Conservation (phyloP, 768 basidiomycete species). For the Krasilnikovozyma curviuscula region DNA sequence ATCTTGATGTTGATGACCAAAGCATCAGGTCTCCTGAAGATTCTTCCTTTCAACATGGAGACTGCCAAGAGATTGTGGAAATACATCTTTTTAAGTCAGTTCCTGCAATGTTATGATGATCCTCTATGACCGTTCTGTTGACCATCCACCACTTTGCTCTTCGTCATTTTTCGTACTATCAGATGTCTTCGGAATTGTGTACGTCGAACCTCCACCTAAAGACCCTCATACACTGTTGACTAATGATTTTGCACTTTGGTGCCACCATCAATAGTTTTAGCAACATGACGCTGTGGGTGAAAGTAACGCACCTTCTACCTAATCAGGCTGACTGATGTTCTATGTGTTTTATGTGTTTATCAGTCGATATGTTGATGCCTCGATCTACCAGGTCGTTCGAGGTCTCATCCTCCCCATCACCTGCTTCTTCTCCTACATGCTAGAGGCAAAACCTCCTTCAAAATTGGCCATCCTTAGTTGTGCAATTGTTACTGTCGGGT, state of each 20-base stretch:
- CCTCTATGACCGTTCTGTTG: background rate
- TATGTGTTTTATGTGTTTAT: constrained; percentile 70
- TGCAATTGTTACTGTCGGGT: constrained; percentile 67
- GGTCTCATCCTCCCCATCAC: constrained; percentile 88
- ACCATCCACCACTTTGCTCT: background rate
- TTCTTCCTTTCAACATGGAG: constrained; percentile 37
- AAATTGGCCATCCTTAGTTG: constrained; percentile 53
- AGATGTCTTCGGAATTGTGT: background rate
- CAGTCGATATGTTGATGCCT: constrained; percentile 81
- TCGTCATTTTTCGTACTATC: background rate
- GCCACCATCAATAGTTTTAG: background rate
- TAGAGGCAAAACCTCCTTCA: constrained; percentile 50
- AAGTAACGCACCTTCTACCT: constrained; percentile 7
- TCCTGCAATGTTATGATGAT: background rate
- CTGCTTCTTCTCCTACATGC: constrained; percentile 62
- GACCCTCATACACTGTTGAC: background rate
- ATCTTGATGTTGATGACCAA: constrained; percentile 40
- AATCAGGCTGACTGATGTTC: background rate
- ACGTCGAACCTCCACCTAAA: background rate
- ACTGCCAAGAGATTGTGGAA: constrained; percentile 55
- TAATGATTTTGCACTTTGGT: background rate
- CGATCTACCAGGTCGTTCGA: constrained; percentile 59
- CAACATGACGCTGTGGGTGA: too few species aligned
- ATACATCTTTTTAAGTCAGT: constrained; percentile 49
- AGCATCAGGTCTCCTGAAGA: background rate